These are phyloP conservation scores for Chrysochromulina parva DNA, from an alignment of 78 protist genomes.

Conservation along the genomic window DNA sequence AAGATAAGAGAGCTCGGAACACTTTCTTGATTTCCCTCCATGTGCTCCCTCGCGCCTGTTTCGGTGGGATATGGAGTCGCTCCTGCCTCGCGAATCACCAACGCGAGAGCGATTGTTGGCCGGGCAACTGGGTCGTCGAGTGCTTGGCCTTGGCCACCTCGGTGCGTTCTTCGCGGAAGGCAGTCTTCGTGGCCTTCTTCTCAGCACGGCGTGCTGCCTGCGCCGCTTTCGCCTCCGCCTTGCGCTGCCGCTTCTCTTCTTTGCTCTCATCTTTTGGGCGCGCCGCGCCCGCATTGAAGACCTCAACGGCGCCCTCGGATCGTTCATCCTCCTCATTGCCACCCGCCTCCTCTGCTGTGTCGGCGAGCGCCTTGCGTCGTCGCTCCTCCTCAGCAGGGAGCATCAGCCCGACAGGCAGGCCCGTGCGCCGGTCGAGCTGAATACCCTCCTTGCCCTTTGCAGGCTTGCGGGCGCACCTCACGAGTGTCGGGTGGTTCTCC, in stretches of 20 bases:
- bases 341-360: neutral
- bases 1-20: too few species aligned
- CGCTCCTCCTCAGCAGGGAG: neutral
- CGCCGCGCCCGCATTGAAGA: neutral
- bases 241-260: constrained; percentile 34
- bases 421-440: neutral
- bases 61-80: too few species aligned
- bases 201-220: neutral
- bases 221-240: neutral
- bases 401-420: neutral
- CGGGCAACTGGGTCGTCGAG: too few species aligned
- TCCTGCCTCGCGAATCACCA: too few species aligned
- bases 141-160: neutral
- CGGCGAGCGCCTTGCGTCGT: neutral
- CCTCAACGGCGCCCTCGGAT: neutral
- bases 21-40: too few species aligned
- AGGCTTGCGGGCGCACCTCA: neutral
- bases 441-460: neutral
- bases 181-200: constrained; percentile 12
- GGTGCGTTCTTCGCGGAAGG: neutral
- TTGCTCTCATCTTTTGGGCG: neutral
- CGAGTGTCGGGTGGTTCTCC: neutral
- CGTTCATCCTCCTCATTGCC: neutral
- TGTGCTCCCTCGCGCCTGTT: too few species aligned
- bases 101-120: too few species aligned